Evolutionary conservation across 2,329 filamentous ascomycete species (phyloP), one percentile per base, ranked within the genome.

Genomic region (Colletotrichum sp.): DNA sequence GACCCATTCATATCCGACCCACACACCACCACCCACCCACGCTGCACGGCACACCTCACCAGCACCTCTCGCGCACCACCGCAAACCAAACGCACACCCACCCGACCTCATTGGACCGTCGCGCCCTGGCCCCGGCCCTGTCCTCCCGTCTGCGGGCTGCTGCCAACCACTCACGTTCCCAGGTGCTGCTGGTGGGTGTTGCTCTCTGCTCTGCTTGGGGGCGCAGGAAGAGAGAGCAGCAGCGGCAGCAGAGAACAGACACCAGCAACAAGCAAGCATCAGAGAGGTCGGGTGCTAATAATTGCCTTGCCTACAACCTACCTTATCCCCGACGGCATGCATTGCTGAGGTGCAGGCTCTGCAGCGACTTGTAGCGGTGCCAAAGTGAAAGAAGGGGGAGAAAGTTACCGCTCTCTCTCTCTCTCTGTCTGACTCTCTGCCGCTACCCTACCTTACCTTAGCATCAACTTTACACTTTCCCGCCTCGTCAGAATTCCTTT

Each of bases 401-500:
- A 59, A 71, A 74, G 72, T 60, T 55, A 74, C 60, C 69, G 48
- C 68, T 48, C 19, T 27, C 44, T 69, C 72, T 63, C 64, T 69
- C 16, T 16, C 57, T 63, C 66, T 71, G 30, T 64, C 65, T 69
- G 25, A 22, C 57, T 64, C 66, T 59, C 55, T 22, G n/a, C 44
- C 44, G 44, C 44, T 52, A 52, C 44, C 44, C 44, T 25, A 59
- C 55, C 55, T 69, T 52, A 25, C 44, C 57, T 59, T 74, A 74
- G 72, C 60, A 72, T 69, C 70, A 69, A 74, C 59, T 69, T 76
- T 76, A 74, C 70, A 66, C 74, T 76, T 73, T 68, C 59, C 48
- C 48, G 59, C 74, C 44, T 68, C 74, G 59, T 36, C 65, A 67
- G 70, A 64, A 52, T 73, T 68, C 70, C 65, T 65, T 66, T 69